Conservation (phyloP, 1,139 yeast species). For the Taphrina wiesneri region DNA sequence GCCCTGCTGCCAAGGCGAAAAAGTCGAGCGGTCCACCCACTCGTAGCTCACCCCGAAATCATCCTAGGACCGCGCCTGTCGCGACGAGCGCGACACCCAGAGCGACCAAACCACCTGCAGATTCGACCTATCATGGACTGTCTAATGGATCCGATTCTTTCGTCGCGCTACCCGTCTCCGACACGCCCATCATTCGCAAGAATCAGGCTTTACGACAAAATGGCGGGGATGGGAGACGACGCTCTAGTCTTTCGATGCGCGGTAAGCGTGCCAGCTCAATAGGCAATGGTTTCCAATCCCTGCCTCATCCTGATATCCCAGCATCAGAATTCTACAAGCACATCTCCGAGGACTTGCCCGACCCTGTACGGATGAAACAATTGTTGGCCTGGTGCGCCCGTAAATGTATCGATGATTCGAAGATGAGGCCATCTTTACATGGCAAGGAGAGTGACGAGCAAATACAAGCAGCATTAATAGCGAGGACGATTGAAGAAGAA, state of each 20-base stretch:
- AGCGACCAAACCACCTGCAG: slow-evolving; percentile 6
- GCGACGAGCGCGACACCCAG: slow-evolving; percentile 19
- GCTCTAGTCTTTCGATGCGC: slow-evolving; percentile 49
- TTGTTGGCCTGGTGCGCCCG: slow-evolving; percentile 68
- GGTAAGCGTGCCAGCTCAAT: slow-evolving; percentile 75
- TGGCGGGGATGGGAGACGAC: slow-evolving; percentile 42
- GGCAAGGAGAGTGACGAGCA: slow-evolving; percentile 23
- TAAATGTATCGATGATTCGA: slow-evolving; percentile 50
- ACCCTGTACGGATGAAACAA: slow-evolving; percentile 72
- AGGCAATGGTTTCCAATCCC: slow-evolving; percentile 69
- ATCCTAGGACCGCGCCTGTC: neutral
- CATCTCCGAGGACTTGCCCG: slow-evolving; percentile 63
- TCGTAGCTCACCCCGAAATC: slow-evolving; percentile 30
- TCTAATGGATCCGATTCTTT: slow-evolving; percentile 35
- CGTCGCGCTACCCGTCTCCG: slow-evolving; percentile 48
- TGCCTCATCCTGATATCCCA: slow-evolving; percentile 66
- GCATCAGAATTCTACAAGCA: slow-evolving; percentile 62
- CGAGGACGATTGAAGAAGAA: slow-evolving; percentile 68
- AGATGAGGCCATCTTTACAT: slow-evolving; percentile 40
- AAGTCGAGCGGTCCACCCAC: slow-evolving; percentile 15
- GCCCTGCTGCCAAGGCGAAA: slow-evolving; percentile 23
- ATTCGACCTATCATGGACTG: neutral
- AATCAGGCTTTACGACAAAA: slow-evolving; percentile 47
- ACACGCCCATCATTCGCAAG: slow-evolving; percentile 50
- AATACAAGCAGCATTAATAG: slow-evolving; percentile 44